These are phyloP conservation scores for Penicillium corylophilum DNA, from an alignment of 2,329 filamentous ascomycete genomes.

Conservation along the genomic window DNA sequence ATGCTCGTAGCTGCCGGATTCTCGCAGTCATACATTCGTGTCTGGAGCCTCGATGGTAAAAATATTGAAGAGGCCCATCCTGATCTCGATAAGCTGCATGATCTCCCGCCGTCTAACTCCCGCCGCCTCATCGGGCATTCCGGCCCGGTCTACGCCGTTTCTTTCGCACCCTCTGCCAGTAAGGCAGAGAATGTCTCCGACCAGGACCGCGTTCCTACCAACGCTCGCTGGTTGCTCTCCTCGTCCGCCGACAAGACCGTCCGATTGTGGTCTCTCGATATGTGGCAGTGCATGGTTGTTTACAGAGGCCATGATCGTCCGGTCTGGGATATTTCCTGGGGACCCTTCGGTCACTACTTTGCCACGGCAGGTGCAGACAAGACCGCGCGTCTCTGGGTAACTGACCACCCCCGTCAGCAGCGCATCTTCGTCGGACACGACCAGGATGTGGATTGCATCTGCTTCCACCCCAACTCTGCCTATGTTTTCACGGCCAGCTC, in stretches of 20 bases:
- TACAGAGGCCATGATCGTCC: conserved; percentile 93
- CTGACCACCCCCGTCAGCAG: conserved; percentile 85
- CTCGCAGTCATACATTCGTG: conserved; percentile 89
- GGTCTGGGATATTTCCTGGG: conserved; percentile 84
- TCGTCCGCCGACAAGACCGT: conserved; percentile 84
- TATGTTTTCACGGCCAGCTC: conserved; percentile 93
- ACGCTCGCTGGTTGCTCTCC: conserved; percentile 77
- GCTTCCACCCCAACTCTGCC: conserved; percentile 90
- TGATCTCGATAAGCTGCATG: conserved; percentile 46
- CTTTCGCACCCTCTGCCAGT: conserved; percentile 73
- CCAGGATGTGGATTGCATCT: conserved; percentile 83
- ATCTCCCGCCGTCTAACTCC: conserved; percentile 68
- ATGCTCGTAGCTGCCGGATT: conserved; percentile 85
- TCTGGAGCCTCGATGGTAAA: conserved; percentile 88
- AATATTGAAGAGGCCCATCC: conserved; percentile 68
- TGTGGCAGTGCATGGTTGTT: conserved; percentile 87
- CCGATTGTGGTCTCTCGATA: conserved; percentile 88
- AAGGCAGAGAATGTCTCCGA: conserved; percentile 48
- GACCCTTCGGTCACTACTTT: conserved; percentile 94
- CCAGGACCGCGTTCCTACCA: conserved; percentile 49
- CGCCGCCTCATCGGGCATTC: conserved; percentile 80
- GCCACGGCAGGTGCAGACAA: conserved; percentile 83
- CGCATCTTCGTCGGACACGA: conserved; percentile 91
- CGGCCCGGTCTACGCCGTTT: conserved; percentile 82
- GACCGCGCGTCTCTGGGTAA: conserved; percentile 86